Evolutionary conservation across 192 early-diverging fungal genomes (phyloP).

Genomic region (Funneliformis mosseae): DNA sequence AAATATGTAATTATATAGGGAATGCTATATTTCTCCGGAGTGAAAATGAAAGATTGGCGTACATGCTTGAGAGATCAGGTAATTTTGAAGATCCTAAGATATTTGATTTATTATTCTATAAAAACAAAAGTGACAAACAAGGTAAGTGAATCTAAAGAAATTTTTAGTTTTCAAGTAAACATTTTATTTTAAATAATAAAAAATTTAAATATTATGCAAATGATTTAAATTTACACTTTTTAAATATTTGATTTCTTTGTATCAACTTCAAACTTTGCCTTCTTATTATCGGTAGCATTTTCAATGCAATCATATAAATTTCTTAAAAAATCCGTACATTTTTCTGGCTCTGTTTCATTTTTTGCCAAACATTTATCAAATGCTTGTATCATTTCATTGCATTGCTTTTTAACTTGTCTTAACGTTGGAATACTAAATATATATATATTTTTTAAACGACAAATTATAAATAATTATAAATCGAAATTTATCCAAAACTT

Average conservation of each 20-base stretch:
- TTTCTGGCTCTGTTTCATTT: constrained; percentile 5
- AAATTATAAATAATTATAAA: background rate
- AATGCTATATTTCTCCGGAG: constrained; percentile 38
- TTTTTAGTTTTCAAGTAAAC: too few relatives aligned
- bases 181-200: too few relatives aligned
- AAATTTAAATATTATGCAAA: too few relatives aligned
- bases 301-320: constrained; percentile 14
- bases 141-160: background rate
- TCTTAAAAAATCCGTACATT: background rate
- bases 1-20: background rate
- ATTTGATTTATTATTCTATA: constrained; percentile 45
- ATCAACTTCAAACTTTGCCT: background rate
- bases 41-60: constrained; percentile 40
- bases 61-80: constrained; percentile 45
- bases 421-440: background rate
- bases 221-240: too few relatives aligned
- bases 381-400: background rate
- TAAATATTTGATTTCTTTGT: background rate
- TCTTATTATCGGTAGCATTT: background rate
- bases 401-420: constrained; percentile 18
- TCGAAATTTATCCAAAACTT: background rate
- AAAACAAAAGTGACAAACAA: background rate
- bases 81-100: constrained; percentile 43
- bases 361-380: constrained; percentile 4
- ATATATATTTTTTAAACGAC: background rate